phyloP scores from a whole-genome alignment of 495 filamentous ascomycete species.

The Trichoderma gamsii region DNA sequence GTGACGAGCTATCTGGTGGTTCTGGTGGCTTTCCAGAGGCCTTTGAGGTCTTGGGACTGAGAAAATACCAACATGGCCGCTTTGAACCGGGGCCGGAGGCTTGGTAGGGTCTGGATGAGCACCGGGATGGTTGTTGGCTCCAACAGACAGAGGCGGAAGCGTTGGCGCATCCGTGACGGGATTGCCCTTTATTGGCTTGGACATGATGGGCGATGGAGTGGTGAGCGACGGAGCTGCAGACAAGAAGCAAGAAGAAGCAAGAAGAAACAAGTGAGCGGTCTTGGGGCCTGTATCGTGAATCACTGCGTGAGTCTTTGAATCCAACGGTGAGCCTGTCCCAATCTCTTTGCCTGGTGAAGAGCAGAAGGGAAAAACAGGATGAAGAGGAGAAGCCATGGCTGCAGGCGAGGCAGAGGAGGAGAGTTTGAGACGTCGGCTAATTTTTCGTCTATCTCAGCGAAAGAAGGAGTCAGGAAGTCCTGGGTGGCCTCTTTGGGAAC shows the following conservation, averaged over 20 bases:
- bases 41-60: background rate
- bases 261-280: no score
- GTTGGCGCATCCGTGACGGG: background rate
- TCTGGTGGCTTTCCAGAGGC: background rate
- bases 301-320: background rate
- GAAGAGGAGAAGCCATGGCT: background rate
- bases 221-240: background rate
- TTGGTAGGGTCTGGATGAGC: background rate
- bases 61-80: background rate
- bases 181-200: constrained; percentile 1
- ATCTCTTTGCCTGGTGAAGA: background rate
- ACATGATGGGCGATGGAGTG: background rate
- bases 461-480: constrained; percentile 3
- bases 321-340: background rate
- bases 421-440: background rate
- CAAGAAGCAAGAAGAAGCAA: background rate
- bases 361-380: background rate
- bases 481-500: background rate
- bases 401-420: background rate
- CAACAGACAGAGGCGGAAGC: background rate
- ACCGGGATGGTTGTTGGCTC: background rate
- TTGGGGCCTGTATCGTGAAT: background rate
- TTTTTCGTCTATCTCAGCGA: background rate
- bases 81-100: background rate
- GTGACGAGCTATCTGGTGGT: constrained; percentile 18